Percentiles rank a stretch among this genome's conserved stretches.
These are phyloP conservation scores for Sanguinoderma infundibulare DNA, from an alignment of 1,284 basidiomycete genomes.

Conservation along the genomic window DNA sequence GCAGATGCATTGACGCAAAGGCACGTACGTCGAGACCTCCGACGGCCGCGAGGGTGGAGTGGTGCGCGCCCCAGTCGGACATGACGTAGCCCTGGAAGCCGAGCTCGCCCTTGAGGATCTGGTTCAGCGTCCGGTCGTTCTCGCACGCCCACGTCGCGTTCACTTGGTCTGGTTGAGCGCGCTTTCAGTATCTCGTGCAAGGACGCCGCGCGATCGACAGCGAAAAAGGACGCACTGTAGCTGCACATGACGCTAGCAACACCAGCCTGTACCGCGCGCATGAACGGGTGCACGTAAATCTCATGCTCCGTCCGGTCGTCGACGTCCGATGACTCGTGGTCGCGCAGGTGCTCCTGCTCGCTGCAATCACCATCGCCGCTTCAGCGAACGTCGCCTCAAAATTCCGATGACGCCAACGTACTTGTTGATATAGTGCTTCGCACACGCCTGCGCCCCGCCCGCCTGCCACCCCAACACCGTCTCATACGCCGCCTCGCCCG, in stretches of 20 bases:
- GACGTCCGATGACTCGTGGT: conserved; percentile 62
- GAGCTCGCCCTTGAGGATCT: conserved; percentile 78
- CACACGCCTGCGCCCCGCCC: conserved; percentile 75
- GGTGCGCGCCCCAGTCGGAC: conserved; percentile 71
- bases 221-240: conserved; percentile 46
- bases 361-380: conserved; percentile 36
- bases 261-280: conserved; percentile 77
- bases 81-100: conserved; percentile 80
- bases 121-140: conserved; percentile 76
- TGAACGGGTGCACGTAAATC: conserved; percentile 74
- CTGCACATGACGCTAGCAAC: conserved; percentile 82
- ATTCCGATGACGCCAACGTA: too few species aligned
- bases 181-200: neutral
- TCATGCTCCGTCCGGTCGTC: conserved; percentile 82
- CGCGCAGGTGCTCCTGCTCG: conserved; percentile 71
- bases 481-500: conserved; percentile 74
- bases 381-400: too few species aligned
- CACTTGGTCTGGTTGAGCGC: conserved; percentile 50
- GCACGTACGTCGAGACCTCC: conserved; percentile 65
- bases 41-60: conserved; percentile 60
- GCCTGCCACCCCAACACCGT: conserved; percentile 78
- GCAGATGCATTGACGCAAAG: too few species aligned
- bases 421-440: conserved; percentile 81
- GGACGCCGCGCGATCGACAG: neutral
- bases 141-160: conserved; percentile 85